Base-by-base conservation (phyloP, 768 basidiomycete species). In the Polyporus arcularius region DNA sequence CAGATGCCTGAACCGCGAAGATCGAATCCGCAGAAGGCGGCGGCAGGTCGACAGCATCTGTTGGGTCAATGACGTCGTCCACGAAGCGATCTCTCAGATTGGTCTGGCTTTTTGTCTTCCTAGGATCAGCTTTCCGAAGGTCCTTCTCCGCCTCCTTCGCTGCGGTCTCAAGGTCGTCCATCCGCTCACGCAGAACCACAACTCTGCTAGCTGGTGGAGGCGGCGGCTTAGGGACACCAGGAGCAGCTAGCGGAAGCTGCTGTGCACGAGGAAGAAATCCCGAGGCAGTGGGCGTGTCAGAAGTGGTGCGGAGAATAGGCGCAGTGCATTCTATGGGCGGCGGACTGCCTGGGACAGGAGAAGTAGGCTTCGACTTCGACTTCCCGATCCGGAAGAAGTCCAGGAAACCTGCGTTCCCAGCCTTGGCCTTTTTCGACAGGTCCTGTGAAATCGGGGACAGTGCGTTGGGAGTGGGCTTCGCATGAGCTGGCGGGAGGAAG, bases 401-500 rank as follows among this genome's bases (percentile, higher is more conserved):
- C 54, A 92, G 74, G 70, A 92, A 90, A 21, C 73, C 71, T 11
- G 80, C 79, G 7, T 83, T 78, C n/a, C 81, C 73, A 9, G 78
- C 68, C 64, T 72, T 83, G 70, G 75, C 64, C 71, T 85, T 89
- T 59, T 79, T 76, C 38, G 74, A 49, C 12, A 63, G 52, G 35
- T 64, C 62, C 11, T 69, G 68, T 43, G 70, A 70, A 2, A 78
- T 72, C 2, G 81, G 73, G 16, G 83, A 80, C 60, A 92, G 83
- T 53, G 89, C 85, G 30, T 87, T 79, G 2, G 86, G 82, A 10
- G 83, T 84, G 2, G 92, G 92, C 69, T 94, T 94, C 43, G 86
- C 81, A 68, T 94, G 92, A 0, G 92, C 92, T 10, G 92, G 93
- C 4, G 92, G 92, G 40, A 94, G 85, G 69, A 91, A 94, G 71